phyloP scores from a whole-genome alignment of 1,139 yeast genomes.

The Cylindricascospora bacillispora region DNA sequence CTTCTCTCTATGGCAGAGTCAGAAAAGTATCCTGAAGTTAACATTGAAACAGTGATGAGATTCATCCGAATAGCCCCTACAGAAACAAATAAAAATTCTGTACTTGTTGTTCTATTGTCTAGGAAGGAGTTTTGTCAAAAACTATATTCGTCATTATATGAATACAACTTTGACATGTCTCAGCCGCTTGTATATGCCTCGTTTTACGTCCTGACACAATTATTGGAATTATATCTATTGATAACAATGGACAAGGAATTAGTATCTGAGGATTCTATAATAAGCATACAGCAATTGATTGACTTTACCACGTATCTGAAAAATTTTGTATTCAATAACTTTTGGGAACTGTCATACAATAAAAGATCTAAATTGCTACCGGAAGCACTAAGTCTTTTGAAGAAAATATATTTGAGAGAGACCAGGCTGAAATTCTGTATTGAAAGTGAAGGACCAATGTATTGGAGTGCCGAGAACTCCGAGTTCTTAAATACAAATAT shows the following conservation, averaged over 20 bases:
- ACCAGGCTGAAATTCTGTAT: slow-evolving; percentile 45
- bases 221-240: slow-evolving; percentile 44
- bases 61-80: slow-evolving; percentile 19
- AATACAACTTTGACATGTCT: not conserved
- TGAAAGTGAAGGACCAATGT: slow-evolving; percentile 23
- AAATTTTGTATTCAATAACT: slow-evolving; percentile 39
- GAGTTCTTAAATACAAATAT: slow-evolving; percentile 15
- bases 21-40: not conserved
- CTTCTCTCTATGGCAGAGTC: not conserved
- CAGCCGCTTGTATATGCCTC: not conserved
- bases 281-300: slow-evolving; percentile 36
- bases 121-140: slow-evolving; percentile 10
- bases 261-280: slow-evolving; percentile 30
- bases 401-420: slow-evolving; percentile 60
- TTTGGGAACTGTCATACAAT: slow-evolving; percentile 30
- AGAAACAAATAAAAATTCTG: slow-evolving; percentile 14
- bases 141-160: slow-evolving; percentile 4
- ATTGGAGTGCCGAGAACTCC: slow-evolving; percentile 39
- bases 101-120: slow-evolving; percentile 9
- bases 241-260: slow-evolving; percentile 64
- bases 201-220: slow-evolving; percentile 29
- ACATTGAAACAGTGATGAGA: slow-evolving; percentile 1
- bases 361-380: slow-evolving; percentile 24
- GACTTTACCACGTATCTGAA: slow-evolving; percentile 41
- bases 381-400: slow-evolving; percentile 40